Base-by-base conservation (phyloP, 2,329 filamentous ascomycete genomes). In the Zymoseptoria crescenta region DNA sequence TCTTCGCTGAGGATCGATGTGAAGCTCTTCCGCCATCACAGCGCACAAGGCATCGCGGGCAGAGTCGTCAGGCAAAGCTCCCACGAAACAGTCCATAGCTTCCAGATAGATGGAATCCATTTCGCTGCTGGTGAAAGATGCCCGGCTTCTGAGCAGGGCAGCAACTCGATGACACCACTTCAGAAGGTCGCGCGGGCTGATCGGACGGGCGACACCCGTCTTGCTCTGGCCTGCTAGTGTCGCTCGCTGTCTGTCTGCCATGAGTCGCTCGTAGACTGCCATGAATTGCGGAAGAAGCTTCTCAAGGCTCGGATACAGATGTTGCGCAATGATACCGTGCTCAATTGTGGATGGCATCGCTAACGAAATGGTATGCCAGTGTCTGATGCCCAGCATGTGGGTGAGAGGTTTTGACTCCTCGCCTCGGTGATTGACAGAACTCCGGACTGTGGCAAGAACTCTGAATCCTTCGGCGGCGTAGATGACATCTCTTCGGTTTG, bases 91-190 rank as follows among this genome's bases (percentile, higher is more conserved):
- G 73, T 99, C 94, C 56, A 94, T 81, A 0, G 91, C 89, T 71
- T 99, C 94, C 76, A 96, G 83, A 69, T 96, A 96, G 74, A 97
- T 96, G 67, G 88, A 85, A 68, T 96, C 88, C 64, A 87, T 80
- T 71, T 94, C 88, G 20, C 83, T 80, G 9, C 85, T 84, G 24
- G 82, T 87, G 64, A 81, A 86, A 21, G 84, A 84, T 1, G 85
- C 83, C 9, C 82, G 78, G 8, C 80, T 74, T 57, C 80, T 69
- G 21, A 96, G 77, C 16, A 91, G 82, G 55, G 82, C 79, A 55
- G 86, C 80, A 21, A 96, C 78, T 60, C 94, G 84, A 52, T 85
- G 83, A 68, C 91, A 96, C 87, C 94, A 96, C 72, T 96, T 97
- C 58, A 99, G 79, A 8, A 99, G 78, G 73, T 97, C 94, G 65